A percentile compares a stretch with the other conserved stretches of the same genome.
Conservation (phyloP, 108 stramenopile genomes). For the Nitzschia sp. region DNA sequence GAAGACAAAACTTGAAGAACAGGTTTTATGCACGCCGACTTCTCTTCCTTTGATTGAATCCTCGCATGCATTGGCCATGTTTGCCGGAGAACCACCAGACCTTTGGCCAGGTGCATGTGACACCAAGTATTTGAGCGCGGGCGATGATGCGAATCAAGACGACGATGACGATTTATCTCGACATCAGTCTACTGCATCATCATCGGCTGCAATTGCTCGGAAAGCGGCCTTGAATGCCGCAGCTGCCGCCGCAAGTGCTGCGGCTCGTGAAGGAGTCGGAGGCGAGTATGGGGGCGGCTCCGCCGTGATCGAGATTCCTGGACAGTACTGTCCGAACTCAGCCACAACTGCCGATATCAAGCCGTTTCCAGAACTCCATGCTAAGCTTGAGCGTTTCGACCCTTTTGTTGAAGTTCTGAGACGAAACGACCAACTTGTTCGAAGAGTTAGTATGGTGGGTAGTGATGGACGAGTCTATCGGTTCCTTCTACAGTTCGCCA, state of each 20-base stretch:
- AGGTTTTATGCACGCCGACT: conserved; percentile 59
- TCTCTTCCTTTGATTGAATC: conserved; percentile 58
- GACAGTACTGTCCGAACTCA: conserved; percentile 77
- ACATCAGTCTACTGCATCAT: conserved; percentile 37
- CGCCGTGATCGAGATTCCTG: conserved; percentile 84
- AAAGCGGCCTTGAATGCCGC: conserved; percentile 72
- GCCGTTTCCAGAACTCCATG: conserved; percentile 82
- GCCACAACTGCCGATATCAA: conserved; percentile 50
- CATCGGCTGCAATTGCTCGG: conserved; percentile 59
- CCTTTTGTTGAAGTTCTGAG: conserved; percentile 53
- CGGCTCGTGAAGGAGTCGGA: conserved; percentile 66
- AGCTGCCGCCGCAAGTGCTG: conserved; percentile 56
- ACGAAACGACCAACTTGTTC: conserved; percentile 70
- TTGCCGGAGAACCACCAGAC: conserved; percentile 62
- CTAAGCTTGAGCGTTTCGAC: conserved; percentile 75
- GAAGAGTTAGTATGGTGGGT: conserved; percentile 78
- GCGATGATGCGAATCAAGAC: conserved; percentile 23
- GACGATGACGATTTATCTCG: conserved; percentile 20
- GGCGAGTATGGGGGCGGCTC: conserved; percentile 81
- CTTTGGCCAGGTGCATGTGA: conserved; percentile 79
- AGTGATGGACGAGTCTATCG: conserved; percentile 76
- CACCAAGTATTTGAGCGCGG: conserved; percentile 31
- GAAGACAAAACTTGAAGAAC: conserved; percentile 67
- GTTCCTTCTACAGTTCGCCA: conserved; percentile 80
- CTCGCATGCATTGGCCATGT: conserved; percentile 73